Evolutionary conservation across 345 rosid species (phyloP).

Genomic region (Lenwebbia sp.): DNA sequence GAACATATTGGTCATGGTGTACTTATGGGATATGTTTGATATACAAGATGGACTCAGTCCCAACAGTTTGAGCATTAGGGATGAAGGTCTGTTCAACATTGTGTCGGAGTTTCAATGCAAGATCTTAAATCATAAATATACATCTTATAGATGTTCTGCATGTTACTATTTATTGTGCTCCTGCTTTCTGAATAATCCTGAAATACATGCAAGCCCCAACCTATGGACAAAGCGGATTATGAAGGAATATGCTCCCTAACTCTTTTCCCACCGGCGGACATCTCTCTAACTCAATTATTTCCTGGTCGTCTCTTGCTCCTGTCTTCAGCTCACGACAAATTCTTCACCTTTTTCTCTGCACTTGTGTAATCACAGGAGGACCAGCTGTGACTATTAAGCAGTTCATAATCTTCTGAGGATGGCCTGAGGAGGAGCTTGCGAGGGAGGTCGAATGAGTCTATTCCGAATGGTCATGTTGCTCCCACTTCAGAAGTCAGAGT

Average conservation of each 20-base stretch:
- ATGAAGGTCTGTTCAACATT: background rate
- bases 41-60: accelerated
- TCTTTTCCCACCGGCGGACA: background rate
- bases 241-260: background rate
- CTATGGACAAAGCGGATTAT: background rate
- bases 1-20: background rate
- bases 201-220: background rate
- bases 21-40: background rate
- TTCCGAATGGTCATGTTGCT: background rate
- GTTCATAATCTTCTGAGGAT: slow-evolving; percentile 1
- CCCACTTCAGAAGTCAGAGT: background rate
- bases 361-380: background rate
- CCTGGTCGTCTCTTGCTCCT: too few species aligned
- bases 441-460: background rate
- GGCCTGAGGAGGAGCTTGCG: background rate
- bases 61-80: accelerated
- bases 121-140: background rate
- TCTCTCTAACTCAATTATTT: background rate
- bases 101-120: background rate
- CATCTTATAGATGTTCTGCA: background rate
- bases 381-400: background rate
- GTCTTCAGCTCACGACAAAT: background rate
- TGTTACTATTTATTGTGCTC: accelerated
- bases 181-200: background rate
- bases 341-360: background rate